Conservation (phyloP, 805 yeast species). For the Ogataea siamensis region DNA sequence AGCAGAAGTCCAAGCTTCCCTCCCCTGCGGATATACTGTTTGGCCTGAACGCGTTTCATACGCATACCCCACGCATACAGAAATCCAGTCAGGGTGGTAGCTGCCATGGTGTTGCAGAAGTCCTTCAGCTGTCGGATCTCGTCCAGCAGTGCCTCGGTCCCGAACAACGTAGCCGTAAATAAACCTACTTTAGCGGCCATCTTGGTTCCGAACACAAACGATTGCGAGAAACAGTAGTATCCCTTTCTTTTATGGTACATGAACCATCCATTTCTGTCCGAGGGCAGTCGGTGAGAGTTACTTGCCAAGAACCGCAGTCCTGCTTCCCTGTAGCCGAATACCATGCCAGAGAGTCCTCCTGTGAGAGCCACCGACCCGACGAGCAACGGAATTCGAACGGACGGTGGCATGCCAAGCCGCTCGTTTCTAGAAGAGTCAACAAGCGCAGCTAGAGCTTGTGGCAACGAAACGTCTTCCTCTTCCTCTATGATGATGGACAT, state of each 20-base stretch:
- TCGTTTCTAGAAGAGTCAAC: conserved; percentile 24
- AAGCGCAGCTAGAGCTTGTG: neutral
- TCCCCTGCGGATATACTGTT: conserved; percentile 48
- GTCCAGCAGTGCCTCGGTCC: conserved; percentile 63
- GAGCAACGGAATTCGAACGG: conserved; percentile 43
- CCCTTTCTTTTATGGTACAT: conserved; percentile 82
- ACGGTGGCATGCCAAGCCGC: conserved; percentile 50
- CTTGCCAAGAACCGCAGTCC: conserved; percentile 68
- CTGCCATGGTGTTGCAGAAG: conserved; percentile 58
- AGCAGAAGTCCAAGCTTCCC: conserved; percentile 53
- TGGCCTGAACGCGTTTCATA: conserved; percentile 43
- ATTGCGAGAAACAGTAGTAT: conserved; percentile 63
- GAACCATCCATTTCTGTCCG: conserved; percentile 80
- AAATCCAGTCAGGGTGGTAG: conserved; percentile 52
- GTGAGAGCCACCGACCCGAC: conserved; percentile 39
- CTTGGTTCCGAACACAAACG: conserved; percentile 47
- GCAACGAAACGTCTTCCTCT: neutral
- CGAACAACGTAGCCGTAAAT: conserved; percentile 51
- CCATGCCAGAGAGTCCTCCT: conserved; percentile 56
- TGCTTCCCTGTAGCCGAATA: conserved; percentile 53
- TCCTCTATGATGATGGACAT: conserved; percentile 1
- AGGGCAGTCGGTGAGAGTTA: conserved; percentile 80
- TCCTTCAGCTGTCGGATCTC: conserved; percentile 48
- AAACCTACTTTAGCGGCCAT: conserved; percentile 42
- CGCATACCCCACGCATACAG: conserved; percentile 46